Percentiles rank a stretch among this genome's conserved stretches.
Conservation (phyloP, 208 protist species). For the Acanthamoeba quina region DNA sequence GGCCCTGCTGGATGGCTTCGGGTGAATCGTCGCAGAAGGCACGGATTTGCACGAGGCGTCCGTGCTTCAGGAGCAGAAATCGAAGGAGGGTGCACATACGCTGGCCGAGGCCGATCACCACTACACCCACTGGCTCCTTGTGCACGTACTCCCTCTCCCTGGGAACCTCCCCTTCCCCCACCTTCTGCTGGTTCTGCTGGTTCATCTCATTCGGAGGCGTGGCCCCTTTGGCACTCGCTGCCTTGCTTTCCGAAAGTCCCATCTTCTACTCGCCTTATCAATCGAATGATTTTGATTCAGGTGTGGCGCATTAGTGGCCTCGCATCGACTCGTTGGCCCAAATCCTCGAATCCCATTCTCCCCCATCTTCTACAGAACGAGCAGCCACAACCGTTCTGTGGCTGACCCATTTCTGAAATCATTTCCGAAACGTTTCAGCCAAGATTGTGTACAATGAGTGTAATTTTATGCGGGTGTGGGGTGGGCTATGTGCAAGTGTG, state of each 20-base stretch:
- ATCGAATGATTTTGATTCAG: no score
- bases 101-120: slow-evolving; percentile 32
- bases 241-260: not conserved
- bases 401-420: no score
- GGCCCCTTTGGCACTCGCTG: not conserved
- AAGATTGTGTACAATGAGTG: no score
- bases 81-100: slow-evolving; percentile 13
- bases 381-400: no score
- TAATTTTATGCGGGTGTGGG: no score
- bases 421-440: no score
- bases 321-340: no score
- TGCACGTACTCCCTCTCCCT: slow-evolving; percentile 22
- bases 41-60: not conserved
- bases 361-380: no score
- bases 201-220: not conserved
- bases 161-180: not conserved
- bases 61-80: slow-evolving; percentile 12
- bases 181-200: not conserved
- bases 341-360: no score
- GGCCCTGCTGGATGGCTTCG: not conserved
- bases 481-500: no score
- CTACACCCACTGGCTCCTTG: not conserved
- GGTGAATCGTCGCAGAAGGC: slow-evolving; percentile 13
- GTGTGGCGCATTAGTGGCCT: no score
- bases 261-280: not conserved